These are phyloP conservation scores for Chenopodium formosanum DNA, from an alignment of 148 eudicot species.

Conservation along the genomic window DNA sequence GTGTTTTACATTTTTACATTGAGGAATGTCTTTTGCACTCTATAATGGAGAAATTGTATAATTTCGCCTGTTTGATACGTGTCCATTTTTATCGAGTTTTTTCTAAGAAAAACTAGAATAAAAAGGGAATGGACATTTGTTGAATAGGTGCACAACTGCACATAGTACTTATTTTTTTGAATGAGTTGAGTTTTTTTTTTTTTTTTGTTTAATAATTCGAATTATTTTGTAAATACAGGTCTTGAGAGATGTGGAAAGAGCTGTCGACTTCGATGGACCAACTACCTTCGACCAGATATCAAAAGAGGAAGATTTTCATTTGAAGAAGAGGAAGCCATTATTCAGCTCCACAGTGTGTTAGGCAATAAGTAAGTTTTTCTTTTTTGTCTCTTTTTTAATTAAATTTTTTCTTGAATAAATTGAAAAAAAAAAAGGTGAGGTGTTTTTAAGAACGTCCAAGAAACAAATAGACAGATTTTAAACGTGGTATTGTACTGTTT, in stretches of 20 bases:
- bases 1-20: too few species aligned
- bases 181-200: background rate
- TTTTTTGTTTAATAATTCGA: background rate
- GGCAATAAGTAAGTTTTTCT: conserved; percentile 79
- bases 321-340: conserved; percentile 89
- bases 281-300: conserved; percentile 88
- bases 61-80: background rate
- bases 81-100: background rate
- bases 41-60: background rate
- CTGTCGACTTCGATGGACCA: conserved; percentile 92
- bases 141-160: too few species aligned
- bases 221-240: conserved; percentile 33
- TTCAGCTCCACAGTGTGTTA: conserved; percentile 81
- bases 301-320: conserved; percentile 85
- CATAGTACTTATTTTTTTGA: background rate
- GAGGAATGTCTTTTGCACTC: too few species aligned
- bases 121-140: too few species aligned
- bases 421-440: too few species aligned
- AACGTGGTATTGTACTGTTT: conserved; percentile 14
- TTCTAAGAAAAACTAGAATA: too few species aligned
- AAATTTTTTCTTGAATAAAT: too few species aligned
- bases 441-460: background rate
- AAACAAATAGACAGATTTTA: background rate
- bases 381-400: too few species aligned
- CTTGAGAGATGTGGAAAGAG: conserved; percentile 96